phyloP scores from a whole-genome alignment of 805 yeast species.

The Suhomyces kilbournensis region DNA sequence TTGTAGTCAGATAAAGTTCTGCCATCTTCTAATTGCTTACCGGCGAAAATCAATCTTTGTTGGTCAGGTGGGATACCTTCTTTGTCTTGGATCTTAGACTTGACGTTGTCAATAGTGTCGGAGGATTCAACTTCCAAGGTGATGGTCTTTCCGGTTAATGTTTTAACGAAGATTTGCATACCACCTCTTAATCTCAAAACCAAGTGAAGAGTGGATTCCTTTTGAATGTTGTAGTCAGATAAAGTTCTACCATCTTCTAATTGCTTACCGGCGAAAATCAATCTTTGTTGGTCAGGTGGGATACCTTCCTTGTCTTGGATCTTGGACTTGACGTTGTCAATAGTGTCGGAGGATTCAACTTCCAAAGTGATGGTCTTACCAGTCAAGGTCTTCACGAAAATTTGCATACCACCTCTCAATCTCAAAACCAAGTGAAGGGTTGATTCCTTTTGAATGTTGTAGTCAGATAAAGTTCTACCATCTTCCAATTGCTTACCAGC shows the following conservation, averaged over 20 bases:
- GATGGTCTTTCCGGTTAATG: conserved; percentile 60
- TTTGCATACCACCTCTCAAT: conserved; percentile 77
- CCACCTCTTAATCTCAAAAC: conserved; percentile 96
- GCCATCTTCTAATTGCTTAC: conserved; percentile 63
- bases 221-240: conserved; percentile 99
- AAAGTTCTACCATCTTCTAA: conserved; percentile 86
- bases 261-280: conserved; percentile 48
- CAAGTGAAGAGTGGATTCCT: conserved; percentile 97
- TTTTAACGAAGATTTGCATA: conserved; percentile 42
- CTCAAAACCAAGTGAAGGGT: conserved; percentile 94
- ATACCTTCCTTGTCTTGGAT: conserved; percentile 45
- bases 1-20: conserved; percentile 99
- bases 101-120: conserved; percentile 93
- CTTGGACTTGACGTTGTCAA: conserved; percentile 74
- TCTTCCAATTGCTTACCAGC: conserved; percentile 53
- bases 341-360: conserved; percentile 96
- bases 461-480: conserved; percentile 97
- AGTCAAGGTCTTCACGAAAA: conserved; percentile 49
- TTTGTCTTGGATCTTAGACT: conserved; percentile 43
- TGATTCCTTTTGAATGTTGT: conserved; percentile 99
- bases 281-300: conserved; percentile 50
- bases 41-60: conserved; percentile 49
- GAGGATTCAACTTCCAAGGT: conserved; percentile 97
- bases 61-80: conserved; percentile 47
- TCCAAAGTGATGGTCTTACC: conserved; percentile 80